Evolutionary conservation across 2,329 filamentous ascomycete genomes (phyloP).

Genomic region (Chaetomiaceae sp.): DNA sequence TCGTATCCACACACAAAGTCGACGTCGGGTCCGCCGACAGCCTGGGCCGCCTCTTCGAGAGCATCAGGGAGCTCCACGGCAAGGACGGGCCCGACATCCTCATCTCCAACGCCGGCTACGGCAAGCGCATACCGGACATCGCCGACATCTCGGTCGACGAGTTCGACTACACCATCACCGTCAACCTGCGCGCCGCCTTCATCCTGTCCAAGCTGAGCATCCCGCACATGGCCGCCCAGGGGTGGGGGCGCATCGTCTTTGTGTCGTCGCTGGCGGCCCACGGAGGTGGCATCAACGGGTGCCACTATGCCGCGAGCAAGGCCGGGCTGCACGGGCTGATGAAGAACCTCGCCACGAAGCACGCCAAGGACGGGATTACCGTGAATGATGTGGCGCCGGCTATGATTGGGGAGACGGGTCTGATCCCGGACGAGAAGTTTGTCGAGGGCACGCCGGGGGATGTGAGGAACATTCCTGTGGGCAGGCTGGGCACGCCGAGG

Average conservation of each 20-base stretch:
- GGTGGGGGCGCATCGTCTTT: slow-evolving; percentile 61
- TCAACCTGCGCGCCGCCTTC: slow-evolving; percentile 60
- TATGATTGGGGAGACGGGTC: slow-evolving; percentile 61
- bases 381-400: slow-evolving; percentile 65
- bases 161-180: slow-evolving; percentile 57
- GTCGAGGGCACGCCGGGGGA: slow-evolving; percentile 51
- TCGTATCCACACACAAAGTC: slow-evolving; percentile 43
- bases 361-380: slow-evolving; percentile 57
- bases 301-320: slow-evolving; percentile 57
- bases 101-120: slow-evolving; percentile 62
- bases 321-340: slow-evolving; percentile 60
- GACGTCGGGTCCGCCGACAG: slow-evolving; percentile 52
- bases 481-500: slow-evolving; percentile 51
- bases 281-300: slow-evolving; percentile 61
- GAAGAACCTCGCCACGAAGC: slow-evolving; percentile 56
- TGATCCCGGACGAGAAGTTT: slow-evolving; percentile 54
- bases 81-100: slow-evolving; percentile 55
- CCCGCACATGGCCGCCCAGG: slow-evolving; percentile 53
- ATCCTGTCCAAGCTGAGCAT: slow-evolving; percentile 56
- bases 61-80: slow-evolving; percentile 49
- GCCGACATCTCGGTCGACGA: slow-evolving; percentile 59
- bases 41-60: slow-evolving; percentile 49
- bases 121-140: slow-evolving; percentile 52
- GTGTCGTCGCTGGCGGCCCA: slow-evolving; percentile 59
- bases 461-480: slow-evolving; percentile 55